Evolutionary conservation across 2,329 filamentous ascomycete genomes (phyloP).

Genomic region (Arthrobotrys iridis): DNA sequence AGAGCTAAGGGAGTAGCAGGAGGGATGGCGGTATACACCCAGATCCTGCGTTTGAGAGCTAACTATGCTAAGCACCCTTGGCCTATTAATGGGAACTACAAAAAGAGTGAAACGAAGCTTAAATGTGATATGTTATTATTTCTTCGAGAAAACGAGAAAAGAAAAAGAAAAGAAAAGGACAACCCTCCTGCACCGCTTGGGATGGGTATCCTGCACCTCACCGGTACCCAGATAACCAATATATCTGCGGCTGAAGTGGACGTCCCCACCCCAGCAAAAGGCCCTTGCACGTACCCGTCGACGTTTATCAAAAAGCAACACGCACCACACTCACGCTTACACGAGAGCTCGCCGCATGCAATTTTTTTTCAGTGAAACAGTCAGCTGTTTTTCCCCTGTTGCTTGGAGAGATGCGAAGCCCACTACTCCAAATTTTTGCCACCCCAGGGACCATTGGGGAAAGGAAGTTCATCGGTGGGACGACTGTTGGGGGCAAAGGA

Average conservation of each 20-base stretch:
- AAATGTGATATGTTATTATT: slow-evolving; percentile 20
- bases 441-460: not conserved
- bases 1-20: slow-evolving; percentile 19
- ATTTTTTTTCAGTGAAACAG: slow-evolving; percentile 14
- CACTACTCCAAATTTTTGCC: not conserved
- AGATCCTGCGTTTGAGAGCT: no score
- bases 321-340: slow-evolving; percentile 5
- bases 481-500: not conserved
- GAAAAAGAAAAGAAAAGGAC: not conserved
- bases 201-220: slow-evolving; percentile 3
- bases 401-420: not conserved
- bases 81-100: slow-evolving; percentile 9
- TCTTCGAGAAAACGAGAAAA: not conserved
- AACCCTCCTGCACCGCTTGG: no score
- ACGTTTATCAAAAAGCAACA: slow-evolving; percentile 36
- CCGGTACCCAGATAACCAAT: slow-evolving; percentile 2
- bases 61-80: not conserved
- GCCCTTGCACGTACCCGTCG: slow-evolving; percentile 24
- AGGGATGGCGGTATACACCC: no score
- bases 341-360: slow-evolving; percentile 31
- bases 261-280: not conserved
- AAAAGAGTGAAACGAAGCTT: slow-evolving; percentile 14
- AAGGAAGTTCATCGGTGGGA: not conserved
- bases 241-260: slow-evolving; percentile 36
- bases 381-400: not conserved